Percentiles rank a stretch among this genome's conserved stretches.
These are phyloP conservation scores for Erodium trifolium DNA, from an alignment of 441 rosid species.

Conservation along the genomic window DNA sequence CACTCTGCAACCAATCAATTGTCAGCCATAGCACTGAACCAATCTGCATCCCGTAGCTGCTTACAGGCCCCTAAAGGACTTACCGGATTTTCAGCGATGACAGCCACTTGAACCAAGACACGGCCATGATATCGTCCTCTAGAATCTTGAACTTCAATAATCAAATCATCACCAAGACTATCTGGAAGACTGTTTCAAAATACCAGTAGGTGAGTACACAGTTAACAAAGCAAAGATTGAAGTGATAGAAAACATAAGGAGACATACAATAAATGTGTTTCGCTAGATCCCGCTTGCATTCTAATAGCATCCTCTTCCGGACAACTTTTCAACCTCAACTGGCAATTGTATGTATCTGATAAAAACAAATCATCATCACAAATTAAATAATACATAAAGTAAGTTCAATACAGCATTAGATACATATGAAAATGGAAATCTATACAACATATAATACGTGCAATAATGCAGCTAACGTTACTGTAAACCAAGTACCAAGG, in stretches of 20 bases:
- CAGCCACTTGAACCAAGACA: conserved; percentile 83
- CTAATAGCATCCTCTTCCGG: conserved; percentile 61
- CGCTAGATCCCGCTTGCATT: conserved; percentile 96
- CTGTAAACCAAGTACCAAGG: not conserved
- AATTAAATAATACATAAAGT: not conserved
- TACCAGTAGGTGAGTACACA: conserved; percentile 22
- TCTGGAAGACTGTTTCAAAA: conserved; percentile 74
- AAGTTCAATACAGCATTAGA: not conserved
- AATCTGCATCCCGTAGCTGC: conserved; percentile 13
- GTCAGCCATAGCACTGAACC: conserved; percentile 17
- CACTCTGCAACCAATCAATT: conserved; percentile 55
- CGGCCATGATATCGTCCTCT: conserved; percentile 83
- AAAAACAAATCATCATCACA: conserved; percentile 4
- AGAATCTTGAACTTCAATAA: conserved; percentile 79
- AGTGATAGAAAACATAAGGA: conserved; percentile 9
- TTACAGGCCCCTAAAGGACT: conserved; percentile 16
- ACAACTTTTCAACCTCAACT: conserved; percentile 69
- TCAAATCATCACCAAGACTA: conserved; percentile 82
- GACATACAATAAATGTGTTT: conserved; percentile 85
- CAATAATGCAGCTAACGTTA: not conserved
- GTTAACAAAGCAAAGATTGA: conserved; percentile 14
- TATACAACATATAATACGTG: not conserved
- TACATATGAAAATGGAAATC: not conserved
- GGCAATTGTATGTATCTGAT: conserved; percentile 73
- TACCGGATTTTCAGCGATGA: conserved; percentile 74